These are phyloP conservation scores for Podospora fimiseda DNA, from an alignment of 495 filamentous ascomycete species.

Conservation along the genomic window DNA sequence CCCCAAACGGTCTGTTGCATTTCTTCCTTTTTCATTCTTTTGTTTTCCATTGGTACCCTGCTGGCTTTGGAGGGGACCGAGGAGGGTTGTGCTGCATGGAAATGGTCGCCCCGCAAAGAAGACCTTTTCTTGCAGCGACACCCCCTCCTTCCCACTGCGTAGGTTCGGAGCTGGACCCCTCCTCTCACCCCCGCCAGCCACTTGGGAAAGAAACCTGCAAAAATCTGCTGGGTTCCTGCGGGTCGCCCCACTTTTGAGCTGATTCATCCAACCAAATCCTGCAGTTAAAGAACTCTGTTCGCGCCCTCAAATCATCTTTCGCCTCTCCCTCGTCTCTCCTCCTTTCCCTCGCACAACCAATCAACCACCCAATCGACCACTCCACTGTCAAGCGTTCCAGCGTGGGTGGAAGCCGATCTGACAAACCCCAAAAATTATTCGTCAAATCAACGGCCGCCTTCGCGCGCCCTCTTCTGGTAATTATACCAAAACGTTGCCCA, in stretches of 20 bases:
- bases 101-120: slow-evolving; percentile 7
- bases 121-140: slow-evolving; percentile 15
- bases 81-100: slow-evolving; percentile 3
- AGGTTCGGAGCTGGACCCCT: slow-evolving; percentile 19
- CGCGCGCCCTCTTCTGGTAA: slow-evolving; percentile 20
- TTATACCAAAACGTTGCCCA: slow-evolving; percentile 24
- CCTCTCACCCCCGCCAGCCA: slow-evolving; percentile 23
- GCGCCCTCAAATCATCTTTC: slow-evolving; percentile 39
- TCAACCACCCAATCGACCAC: slow-evolving; percentile 32
- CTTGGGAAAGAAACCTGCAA: slow-evolving; percentile 11
- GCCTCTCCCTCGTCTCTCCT: slow-evolving; percentile 33
- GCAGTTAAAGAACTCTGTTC: slow-evolving; percentile 30
- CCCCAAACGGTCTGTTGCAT: no score
- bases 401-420: slow-evolving; percentile 18
- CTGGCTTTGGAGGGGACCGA: no score
- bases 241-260: slow-evolving; percentile 26
- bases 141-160: slow-evolving; percentile 8
- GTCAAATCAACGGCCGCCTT: slow-evolving; percentile 33
- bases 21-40: slow-evolving; percentile 9
- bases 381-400: slow-evolving; percentile 24
- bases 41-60: slow-evolving; percentile 7
- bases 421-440: slow-evolving; percentile 19
- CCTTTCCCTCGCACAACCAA: slow-evolving; percentile 38
- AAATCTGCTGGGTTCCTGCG: slow-evolving; percentile 10
- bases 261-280: slow-evolving; percentile 39